phyloP scores from a whole-genome alignment of 129 eudicot species.

The Solidago caesia region DNA sequence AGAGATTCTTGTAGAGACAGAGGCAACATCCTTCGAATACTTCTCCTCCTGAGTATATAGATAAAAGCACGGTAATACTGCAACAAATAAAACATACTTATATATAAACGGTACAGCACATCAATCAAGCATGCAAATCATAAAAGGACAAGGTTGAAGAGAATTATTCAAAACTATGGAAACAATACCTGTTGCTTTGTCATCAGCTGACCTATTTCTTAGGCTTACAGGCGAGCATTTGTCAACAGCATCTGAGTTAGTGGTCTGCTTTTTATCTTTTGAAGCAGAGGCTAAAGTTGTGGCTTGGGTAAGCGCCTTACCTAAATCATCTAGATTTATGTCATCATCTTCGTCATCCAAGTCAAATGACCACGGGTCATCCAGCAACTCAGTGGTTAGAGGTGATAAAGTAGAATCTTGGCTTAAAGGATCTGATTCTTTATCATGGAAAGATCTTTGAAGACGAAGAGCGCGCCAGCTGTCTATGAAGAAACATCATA shows the following conservation, averaged over 20 bases:
- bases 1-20: slow-evolving; percentile 39
- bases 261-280: slow-evolving; percentile 29
- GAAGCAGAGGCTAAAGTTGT: slow-evolving; percentile 51
- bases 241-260: no score
- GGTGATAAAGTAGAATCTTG: slow-evolving; percentile 32
- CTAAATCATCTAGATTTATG: slow-evolving; percentile 66
- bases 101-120: neutral
- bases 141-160: neutral
- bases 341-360: slow-evolving; percentile 52
- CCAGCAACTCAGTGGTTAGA: slow-evolving; percentile 40
- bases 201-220: slow-evolving; percentile 37
- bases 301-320: slow-evolving; percentile 69
- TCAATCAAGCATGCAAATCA: slow-evolving; percentile 12
- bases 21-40: slow-evolving; percentile 35
- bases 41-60: slow-evolving; percentile 55
- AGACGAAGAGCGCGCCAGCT: slow-evolving; percentile 92
- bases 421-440: slow-evolving; percentile 24
- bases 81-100: slow-evolving; percentile 29
- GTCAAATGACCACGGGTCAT: slow-evolving; percentile 59
- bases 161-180: neutral
- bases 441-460: slow-evolving; percentile 44
- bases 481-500: slow-evolving; percentile 22
- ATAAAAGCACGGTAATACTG: slow-evolving; percentile 94
- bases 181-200: slow-evolving; percentile 45
- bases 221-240: slow-evolving; percentile 28